Base-by-base conservation (phyloP, 2,329 filamentous ascomycete species). In the Colletotrichum tanaceti region DNA sequence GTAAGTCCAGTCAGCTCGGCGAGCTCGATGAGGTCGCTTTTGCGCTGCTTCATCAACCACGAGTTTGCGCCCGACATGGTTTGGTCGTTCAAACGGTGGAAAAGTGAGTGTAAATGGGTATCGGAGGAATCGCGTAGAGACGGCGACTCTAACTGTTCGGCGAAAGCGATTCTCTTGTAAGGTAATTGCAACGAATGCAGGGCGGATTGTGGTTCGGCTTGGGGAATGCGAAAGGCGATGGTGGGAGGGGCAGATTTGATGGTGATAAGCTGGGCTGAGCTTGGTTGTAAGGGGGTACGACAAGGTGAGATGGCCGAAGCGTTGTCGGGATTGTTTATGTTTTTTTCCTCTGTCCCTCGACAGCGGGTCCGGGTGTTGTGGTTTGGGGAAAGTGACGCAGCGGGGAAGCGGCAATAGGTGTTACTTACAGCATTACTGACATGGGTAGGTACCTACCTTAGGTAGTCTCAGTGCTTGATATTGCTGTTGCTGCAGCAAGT, bases 31-130 rank as follows among this genome's bases (percentile, higher is more conserved):
- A 97, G 87, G 72, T 95, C 93, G 74, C 85, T 86, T 86, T 97
- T 97, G 83, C 92, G 91, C 86, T 96, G 92, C 79, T 87, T 86
- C 79, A 90, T 87, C 77, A 97, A 86, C 89, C 92, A 97, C 74
- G 89, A 88, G 77, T 91, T 89, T 73, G 81, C 82, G 74, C 82
- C 81, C 71, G 89, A 89, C 90, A 92, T 92, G 66, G 74, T 76
- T 55, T 54, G 18, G 53, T 58, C 13, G 54, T 50, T 60, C 44
- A 55, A 50, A 41, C 41, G 55, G 44, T n/a, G 58, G 20, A 28
- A 63, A 68, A 44, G 58, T 32, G 16, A 16, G 43, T 46, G 14
- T 32, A 61, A 43, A 70, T 24, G 16, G 54, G 49, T 71, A 62
- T 65, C 39, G 39, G 32, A 39, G 4, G 61, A 71, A 60, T 71